phyloP scores from a whole-genome alignment of 2,329 filamentous ascomycete genomes.

The Pestalotiopsis fici region DNA sequence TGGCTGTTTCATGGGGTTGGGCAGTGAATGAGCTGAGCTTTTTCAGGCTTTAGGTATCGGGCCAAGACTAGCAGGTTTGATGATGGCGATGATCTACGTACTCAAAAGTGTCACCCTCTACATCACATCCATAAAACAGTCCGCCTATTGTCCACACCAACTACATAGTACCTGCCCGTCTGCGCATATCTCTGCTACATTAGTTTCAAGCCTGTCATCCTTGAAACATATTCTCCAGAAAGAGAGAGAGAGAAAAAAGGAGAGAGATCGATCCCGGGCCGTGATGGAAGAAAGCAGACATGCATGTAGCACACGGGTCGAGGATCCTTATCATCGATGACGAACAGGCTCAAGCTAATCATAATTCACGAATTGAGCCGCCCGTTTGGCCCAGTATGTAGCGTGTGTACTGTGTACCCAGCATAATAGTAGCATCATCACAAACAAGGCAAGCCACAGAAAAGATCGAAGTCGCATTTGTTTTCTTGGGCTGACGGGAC shows the following conservation, averaged over 20 bases:
- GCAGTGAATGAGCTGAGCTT: background rate
- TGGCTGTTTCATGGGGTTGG: background rate
- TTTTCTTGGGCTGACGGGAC: background rate
- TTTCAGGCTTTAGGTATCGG: background rate
- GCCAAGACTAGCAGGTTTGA: background rate
- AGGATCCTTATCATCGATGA: background rate
- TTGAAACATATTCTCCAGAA: background rate
- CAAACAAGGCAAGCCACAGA: background rate
- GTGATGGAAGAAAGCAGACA: background rate
- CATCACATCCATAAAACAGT: background rate
- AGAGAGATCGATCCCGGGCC: background rate
- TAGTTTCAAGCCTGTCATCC: background rate
- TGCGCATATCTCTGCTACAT: background rate
- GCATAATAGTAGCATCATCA: background rate
- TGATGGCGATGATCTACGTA: background rate
- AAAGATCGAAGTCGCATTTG: background rate
- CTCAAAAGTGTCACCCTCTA: background rate
- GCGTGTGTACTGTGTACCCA: too few relatives aligned
- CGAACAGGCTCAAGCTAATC: background rate
- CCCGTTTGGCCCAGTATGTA: background rate
- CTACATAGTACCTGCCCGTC: background rate
- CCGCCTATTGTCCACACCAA: background rate
- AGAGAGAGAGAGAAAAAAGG: background rate
- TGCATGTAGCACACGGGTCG: background rate
- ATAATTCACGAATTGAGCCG: background rate